These are phyloP conservation scores for Nymphaea thermarum DNA, from an alignment of 164 flowering plant species.

Conservation along the genomic window DNA sequence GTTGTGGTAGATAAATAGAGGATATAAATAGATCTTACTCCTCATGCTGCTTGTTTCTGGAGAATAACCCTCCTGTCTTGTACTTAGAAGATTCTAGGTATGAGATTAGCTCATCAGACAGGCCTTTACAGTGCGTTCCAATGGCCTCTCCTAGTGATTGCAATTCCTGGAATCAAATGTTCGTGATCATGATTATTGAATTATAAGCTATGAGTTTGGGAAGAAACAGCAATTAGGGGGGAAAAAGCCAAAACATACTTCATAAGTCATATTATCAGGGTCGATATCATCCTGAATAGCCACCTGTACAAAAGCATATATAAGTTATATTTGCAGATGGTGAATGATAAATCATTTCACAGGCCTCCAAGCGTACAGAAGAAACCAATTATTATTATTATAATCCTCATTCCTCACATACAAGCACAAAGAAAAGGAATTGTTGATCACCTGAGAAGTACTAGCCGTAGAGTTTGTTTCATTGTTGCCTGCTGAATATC, in stretches of 20 bases:
- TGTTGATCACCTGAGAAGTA: constrained; percentile 13
- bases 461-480: constrained; percentile 11
- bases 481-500: constrained; percentile 13
- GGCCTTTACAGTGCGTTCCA: constrained; percentile 27
- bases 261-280: constrained; percentile 30
- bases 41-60: constrained; percentile 21
- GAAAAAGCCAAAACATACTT: constrained; percentile 13
- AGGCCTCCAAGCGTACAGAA: too few species aligned
- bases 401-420: background rate
- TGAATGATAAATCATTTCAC: too few species aligned
- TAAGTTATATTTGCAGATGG: background rate
- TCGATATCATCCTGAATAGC: constrained; percentile 23
- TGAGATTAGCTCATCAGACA: constrained; percentile 29
- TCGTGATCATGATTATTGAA: too few species aligned
- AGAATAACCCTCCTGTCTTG: constrained; percentile 24
- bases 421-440: background rate
- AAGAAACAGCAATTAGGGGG: background rate
- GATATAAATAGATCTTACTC: constrained; percentile 21
- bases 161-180: constrained; percentile 17
- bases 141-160: constrained; percentile 26
- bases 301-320: constrained; percentile 8
- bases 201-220: background rate
- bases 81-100: constrained; percentile 24
- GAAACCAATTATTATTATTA: too few species aligned
- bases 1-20: background rate